Percentiles rank a stretch among this genome's conserved stretches.
phyloP scores from a whole-genome alignment of 352 stramenopile genomes.

The Phytophthora rubi region DNA sequence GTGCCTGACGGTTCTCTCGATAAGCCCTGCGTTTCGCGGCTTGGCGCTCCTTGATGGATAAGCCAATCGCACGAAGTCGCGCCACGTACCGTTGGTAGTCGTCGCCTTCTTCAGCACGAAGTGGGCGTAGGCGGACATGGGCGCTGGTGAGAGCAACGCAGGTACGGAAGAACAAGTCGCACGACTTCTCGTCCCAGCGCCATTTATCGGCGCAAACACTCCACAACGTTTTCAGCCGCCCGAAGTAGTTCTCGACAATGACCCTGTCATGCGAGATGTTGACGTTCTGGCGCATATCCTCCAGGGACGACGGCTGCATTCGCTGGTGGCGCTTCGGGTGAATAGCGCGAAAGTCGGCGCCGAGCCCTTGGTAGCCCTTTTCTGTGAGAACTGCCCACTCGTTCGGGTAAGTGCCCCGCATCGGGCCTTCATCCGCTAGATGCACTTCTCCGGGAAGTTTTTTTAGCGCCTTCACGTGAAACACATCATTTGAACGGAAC shows the following conservation, averaged over 20 bases:
- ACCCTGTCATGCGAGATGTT: slow-evolving; percentile 23
- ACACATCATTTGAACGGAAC: background rate
- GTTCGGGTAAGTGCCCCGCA: background rate
- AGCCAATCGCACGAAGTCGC: background rate
- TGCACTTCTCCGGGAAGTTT: background rate
- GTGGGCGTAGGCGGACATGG: background rate
- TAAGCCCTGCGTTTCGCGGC: slow-evolving; percentile 1
- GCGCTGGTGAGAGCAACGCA: slow-evolving; percentile 10
- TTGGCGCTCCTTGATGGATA: background rate
- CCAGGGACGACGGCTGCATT: background rate
- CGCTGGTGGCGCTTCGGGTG: background rate
- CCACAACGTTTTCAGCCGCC: slow-evolving; percentile 20
- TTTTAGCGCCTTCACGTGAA: slow-evolving; percentile 1
- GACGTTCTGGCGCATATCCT: slow-evolving; percentile 16
- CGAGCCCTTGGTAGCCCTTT: slow-evolving; percentile 6
- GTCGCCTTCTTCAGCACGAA: background rate
- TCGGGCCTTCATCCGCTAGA: background rate
- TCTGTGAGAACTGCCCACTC: slow-evolving; percentile 1
- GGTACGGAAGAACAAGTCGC: slow-evolving; percentile 9
- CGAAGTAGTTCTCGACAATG: slow-evolving; percentile 32
- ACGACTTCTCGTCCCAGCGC: slow-evolving; percentile 19
- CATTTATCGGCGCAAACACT: slow-evolving; percentile 9
- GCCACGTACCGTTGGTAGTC: background rate
- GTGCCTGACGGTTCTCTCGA: background rate
- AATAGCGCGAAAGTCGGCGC: background rate